phyloP scores from a whole-genome alignment of 208 protist genomes.

The Leishmania mexicana region DNA sequence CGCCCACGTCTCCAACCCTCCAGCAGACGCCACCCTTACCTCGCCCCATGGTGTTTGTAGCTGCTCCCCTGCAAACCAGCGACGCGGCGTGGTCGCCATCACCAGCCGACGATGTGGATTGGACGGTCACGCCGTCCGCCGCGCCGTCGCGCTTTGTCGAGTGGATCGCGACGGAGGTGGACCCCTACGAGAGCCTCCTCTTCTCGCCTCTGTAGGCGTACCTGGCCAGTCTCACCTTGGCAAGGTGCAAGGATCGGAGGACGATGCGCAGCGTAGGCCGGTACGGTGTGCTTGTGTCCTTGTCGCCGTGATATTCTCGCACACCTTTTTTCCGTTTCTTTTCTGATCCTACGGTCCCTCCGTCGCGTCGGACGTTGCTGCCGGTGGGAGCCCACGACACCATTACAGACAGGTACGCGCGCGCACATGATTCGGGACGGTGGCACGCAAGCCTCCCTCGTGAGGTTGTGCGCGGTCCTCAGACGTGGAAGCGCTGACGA shows the following conservation, averaged over 20 bases:
- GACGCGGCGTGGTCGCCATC: not conserved
- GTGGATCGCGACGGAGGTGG: slow-evolving; percentile 59
- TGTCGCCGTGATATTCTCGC: too few relatives aligned
- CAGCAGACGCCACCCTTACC: not conserved
- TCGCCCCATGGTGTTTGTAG: not conserved
- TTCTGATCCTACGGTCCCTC: too few relatives aligned
- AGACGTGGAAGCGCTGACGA: not conserved
- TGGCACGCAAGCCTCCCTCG: not conserved
- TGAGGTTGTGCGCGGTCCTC: not conserved
- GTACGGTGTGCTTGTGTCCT: too few relatives aligned
- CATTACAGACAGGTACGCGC: too few relatives aligned
- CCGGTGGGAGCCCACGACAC: too few relatives aligned
- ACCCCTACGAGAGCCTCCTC: slow-evolving; percentile 53
- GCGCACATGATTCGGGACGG: not conserved
- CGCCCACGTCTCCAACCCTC: not conserved
- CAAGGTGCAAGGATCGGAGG: not conserved
- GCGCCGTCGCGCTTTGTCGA: slow-evolving; percentile 46
- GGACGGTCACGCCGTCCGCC: slow-evolving; percentile 37
- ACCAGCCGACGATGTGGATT: not conserved
- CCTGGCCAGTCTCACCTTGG: not conserved
- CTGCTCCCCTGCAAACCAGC: not conserved
- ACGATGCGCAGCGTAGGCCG: too few relatives aligned
- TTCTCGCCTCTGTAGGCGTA: slow-evolving; percentile 16
- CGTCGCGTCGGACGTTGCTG: too few relatives aligned
- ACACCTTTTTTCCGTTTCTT: too few relatives aligned